Base-by-base conservation (phyloP, 2,329 filamentous ascomycete species). In the Chaetomium olivaceum region DNA sequence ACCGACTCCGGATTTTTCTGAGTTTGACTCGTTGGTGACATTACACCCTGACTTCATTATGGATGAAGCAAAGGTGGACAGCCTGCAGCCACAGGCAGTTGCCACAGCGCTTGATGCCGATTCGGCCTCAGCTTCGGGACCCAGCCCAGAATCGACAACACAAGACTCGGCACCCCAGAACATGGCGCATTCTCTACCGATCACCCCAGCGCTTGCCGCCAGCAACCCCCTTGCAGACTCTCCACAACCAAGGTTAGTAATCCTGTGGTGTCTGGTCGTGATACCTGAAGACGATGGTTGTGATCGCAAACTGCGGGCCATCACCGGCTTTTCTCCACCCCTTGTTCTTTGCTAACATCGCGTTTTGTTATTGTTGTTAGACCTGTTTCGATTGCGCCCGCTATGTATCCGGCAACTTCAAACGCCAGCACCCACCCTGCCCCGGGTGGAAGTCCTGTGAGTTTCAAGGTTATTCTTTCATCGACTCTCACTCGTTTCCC, bases 51-150 rank as follows among this genome's bases (percentile, higher is more conserved):
- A 74, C 16, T 55, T 70, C 29, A 71, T 72, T 16, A 66, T 71
- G 46, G 69, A 73, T 48, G 72, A 69, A 67, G 64, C 71, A 58
- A 73, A 75, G 71, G 84, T 84, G 80, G 83, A 84, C 72, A 82
- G 84, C 69, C 69, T 76, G 36, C 78, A 80, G 62, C 70, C 77
- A 46, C 29, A 80, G 54, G 74, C 79, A 50, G 73, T 77, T 46
- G 76, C 78, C 55, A 67, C 75, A 43, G 74, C 76, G 11, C 73
- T 80, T 51, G 83, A 86, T 67, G 77, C 80, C 21, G 83, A 87
- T 68, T 77, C 80, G 21, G 80, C 83, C 65, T 83, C 81, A 21
- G 80, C 83, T 65, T 83, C 83, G 33, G 78, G 80, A 69, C 81
- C 81, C 25, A 80, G 78, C 70, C 83, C 83, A 36, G 80, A 80